A percentile compares a stretch with the other conserved stretches of the same genome.
These are phyloP conservation scores for Phytopythium vexans DNA, from an alignment of 352 stramenopile species.

Conservation along the genomic window DNA sequence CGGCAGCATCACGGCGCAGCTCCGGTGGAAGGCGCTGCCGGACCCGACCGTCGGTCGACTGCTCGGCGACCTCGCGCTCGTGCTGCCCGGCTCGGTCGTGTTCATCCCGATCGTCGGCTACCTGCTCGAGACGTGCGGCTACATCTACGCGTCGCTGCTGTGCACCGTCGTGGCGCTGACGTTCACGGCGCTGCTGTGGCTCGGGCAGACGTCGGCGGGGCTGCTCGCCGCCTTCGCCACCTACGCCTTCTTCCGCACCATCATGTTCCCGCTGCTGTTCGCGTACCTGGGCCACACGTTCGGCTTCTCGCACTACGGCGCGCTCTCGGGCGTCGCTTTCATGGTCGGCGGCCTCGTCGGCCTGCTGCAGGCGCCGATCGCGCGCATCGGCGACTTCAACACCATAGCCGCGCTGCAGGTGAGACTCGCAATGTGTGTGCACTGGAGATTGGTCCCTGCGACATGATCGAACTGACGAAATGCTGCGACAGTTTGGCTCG, in stretches of 20 bases:
- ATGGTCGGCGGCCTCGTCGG: slow-evolving; percentile 58
- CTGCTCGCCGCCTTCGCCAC: slow-evolving; percentile 61
- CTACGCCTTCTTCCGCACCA: slow-evolving; percentile 81
- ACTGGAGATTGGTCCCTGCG: slow-evolving; percentile 1
- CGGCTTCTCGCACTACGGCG: slow-evolving; percentile 84
- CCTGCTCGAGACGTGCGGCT: slow-evolving; percentile 67
- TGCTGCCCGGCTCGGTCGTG: slow-evolving; percentile 66
- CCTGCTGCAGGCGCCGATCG: slow-evolving; percentile 62
- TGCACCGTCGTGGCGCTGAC: slow-evolving; percentile 36
- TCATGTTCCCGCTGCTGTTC: slow-evolving; percentile 84
- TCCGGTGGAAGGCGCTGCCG: slow-evolving; percentile 48
- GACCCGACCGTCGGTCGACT: slow-evolving; percentile 36
- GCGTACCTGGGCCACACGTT: slow-evolving; percentile 75
- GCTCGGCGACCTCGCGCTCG: slow-evolving; percentile 47
- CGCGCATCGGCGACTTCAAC: slow-evolving; percentile 42
- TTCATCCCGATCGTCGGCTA: slow-evolving; percentile 74
- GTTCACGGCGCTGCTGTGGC: slow-evolving; percentile 42
- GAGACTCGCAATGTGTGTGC: slow-evolving; percentile 6
- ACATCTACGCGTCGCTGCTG: slow-evolving; percentile 48
- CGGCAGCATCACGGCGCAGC: slow-evolving; percentile 52
- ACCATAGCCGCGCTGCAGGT: slow-evolving; percentile 49
- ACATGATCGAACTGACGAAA: not conserved
- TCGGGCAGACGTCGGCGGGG: slow-evolving; percentile 25
- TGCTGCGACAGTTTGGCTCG: slow-evolving; percentile 33
- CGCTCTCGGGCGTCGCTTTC: slow-evolving; percentile 76